Percentiles rank a stretch among this genome's conserved stretches.
Conservation (phyloP, 306 rosid genomes). For the Lablab purpureus region DNA sequence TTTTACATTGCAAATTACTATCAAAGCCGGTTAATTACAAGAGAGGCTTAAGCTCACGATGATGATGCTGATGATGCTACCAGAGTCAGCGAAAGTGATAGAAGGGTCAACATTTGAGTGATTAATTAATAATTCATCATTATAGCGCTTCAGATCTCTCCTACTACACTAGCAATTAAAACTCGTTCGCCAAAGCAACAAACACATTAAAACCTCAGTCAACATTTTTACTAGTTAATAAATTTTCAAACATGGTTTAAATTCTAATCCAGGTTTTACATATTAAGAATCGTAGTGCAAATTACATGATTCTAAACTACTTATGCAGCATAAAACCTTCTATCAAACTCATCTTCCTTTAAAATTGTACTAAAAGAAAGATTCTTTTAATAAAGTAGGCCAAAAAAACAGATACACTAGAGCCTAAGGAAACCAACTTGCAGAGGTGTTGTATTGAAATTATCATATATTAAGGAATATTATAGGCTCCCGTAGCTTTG, state of each 20-base stretch:
- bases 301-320: neutral
- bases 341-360: no score
- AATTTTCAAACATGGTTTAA: neutral
- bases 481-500: neutral
- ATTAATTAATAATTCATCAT: neutral
- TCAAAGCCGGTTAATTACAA: conserved; percentile 2
- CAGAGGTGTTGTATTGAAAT: neutral
- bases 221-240: neutral
- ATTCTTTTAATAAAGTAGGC: neutral
- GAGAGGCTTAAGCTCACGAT: neutral
- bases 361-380: no score
- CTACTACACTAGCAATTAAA: neutral
- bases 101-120: conserved; percentile 8
- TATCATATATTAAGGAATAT: neutral
- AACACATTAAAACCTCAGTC: neutral
- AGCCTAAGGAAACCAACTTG: neutral
- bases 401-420: neutral
- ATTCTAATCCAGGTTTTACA: neutral
- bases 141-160: neutral
- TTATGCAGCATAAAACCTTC: no score
- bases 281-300: neutral
- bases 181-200: neutral
- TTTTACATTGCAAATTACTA: conserved; percentile 42
- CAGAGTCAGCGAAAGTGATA: conserved; percentile 3
- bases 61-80: no score